phyloP scores from a whole-genome alignment of 73 alveolate genomes.

The Stentor roeselii region DNA sequence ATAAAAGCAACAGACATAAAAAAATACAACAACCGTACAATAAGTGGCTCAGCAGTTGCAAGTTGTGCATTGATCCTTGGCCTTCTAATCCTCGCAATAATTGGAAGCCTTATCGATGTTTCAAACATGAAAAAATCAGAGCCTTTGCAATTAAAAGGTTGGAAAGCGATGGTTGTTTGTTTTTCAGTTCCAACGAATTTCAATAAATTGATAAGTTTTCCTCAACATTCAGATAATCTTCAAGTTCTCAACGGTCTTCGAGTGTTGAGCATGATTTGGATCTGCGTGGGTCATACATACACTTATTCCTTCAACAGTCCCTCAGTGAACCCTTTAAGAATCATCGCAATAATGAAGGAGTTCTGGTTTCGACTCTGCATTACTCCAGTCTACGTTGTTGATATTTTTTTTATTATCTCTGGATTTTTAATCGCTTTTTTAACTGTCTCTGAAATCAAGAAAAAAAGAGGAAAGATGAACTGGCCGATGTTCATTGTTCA shows the following conservation, averaged over 20 bases:
- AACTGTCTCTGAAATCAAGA: not conserved
- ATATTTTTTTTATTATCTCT: constrained; percentile 7
- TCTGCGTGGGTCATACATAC: not conserved
- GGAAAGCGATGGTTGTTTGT: not conserved
- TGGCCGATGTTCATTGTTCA: constrained; percentile 21
- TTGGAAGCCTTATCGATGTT: not conserved
- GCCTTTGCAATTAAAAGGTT: not conserved
- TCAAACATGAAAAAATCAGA: too few relatives aligned
- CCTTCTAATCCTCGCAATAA: not conserved
- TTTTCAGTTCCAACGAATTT: constrained; percentile 34
- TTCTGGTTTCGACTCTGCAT: not conserved
- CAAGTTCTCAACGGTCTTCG: constrained; percentile 10
- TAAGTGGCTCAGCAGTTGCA: not conserved
- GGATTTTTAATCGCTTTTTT: constrained; percentile 3
- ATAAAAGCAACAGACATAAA: not conserved
- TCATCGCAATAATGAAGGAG: not conserved
- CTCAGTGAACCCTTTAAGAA: not conserved
- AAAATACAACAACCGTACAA: not conserved
- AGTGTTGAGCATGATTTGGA: constrained; percentile 13
- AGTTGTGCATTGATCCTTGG: not conserved
- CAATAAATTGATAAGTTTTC: constrained; percentile 14
- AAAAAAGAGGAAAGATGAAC: constrained; percentile 23
- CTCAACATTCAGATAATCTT: not conserved
- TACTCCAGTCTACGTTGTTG: not conserved
- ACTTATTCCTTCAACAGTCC: not conserved